Conservation (phyloP, 768 basidiomycete genomes). For the Daedaleopsis sinensis region DNA sequence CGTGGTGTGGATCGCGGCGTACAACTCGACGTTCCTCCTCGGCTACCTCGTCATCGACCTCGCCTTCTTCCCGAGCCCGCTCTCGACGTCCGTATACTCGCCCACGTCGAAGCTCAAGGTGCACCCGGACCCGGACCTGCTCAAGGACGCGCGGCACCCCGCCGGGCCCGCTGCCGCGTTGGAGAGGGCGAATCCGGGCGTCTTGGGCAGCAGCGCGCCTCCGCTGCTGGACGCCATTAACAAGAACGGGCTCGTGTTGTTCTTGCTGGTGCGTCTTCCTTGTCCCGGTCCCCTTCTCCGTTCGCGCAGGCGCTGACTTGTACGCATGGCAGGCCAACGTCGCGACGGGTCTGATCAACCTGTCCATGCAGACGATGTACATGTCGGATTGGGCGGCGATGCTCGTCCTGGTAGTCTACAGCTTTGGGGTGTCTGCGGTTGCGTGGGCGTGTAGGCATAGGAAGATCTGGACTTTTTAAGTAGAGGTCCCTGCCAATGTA, state of each 20-base stretch:
- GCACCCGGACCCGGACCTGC: slow-evolving; percentile 29
- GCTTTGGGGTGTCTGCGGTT: slow-evolving; percentile 54
- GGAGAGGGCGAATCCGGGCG: slow-evolving; percentile 2
- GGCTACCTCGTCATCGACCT: slow-evolving; percentile 81
- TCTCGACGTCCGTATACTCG: slow-evolving; percentile 36
- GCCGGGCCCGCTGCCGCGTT: not conserved
- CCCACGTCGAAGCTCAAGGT: slow-evolving; percentile 40
- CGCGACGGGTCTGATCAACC: slow-evolving; percentile 81
- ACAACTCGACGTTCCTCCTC: slow-evolving; percentile 84
- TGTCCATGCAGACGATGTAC: slow-evolving; percentile 84
- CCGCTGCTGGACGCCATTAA: slow-evolving; percentile 81
- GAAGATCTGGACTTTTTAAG: slow-evolving; percentile 39
- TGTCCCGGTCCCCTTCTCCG: too few species aligned
- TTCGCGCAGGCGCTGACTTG: not conserved
- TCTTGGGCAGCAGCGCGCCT: slow-evolving; percentile 37
- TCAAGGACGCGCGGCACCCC: slow-evolving; percentile 23
- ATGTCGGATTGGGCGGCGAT: slow-evolving; percentile 57
- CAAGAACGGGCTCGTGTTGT: slow-evolving; percentile 74
- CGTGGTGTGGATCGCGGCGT: slow-evolving; percentile 86
- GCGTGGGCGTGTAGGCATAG: slow-evolving; percentile 58
- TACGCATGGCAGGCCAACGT: slow-evolving; percentile 71
- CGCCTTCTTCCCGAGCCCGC: slow-evolving; percentile 57
- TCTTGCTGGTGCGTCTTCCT: slow-evolving; percentile 68
- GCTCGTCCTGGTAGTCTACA: slow-evolving; percentile 63
- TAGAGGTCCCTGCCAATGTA: too few species aligned